Evolutionary conservation across 2,329 filamentous ascomycete species (phyloP).

Genomic region (Nannizzia gypsea): DNA sequence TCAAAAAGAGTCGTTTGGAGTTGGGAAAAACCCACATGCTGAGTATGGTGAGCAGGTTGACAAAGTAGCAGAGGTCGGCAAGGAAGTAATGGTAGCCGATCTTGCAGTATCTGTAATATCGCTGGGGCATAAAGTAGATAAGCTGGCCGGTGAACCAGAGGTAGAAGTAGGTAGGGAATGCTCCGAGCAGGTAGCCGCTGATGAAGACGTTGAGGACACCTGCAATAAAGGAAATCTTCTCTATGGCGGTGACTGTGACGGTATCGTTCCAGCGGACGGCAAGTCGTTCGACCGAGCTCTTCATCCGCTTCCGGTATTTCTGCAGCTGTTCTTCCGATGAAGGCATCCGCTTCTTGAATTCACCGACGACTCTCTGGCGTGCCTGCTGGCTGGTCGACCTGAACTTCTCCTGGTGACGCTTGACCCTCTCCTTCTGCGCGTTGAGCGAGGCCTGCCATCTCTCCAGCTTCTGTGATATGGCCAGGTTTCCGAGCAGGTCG

Average conservation of each 20-base stretch:
- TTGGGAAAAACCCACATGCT: slow-evolving; percentile 82
- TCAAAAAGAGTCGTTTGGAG: slow-evolving; percentile 84
- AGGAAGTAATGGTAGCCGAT: slow-evolving; percentile 95
- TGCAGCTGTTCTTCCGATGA: slow-evolving; percentile 86
- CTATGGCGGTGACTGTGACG: slow-evolving; percentile 72
- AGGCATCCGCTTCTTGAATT: slow-evolving; percentile 78
- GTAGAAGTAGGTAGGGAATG: slow-evolving; percentile 73
- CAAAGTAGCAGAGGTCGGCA: slow-evolving; percentile 95
- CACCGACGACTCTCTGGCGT: slow-evolving; percentile 80
- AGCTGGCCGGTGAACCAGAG: slow-evolving; percentile 84
- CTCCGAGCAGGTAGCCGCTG: slow-evolving; percentile 86
- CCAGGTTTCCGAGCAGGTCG: slow-evolving; percentile 86
- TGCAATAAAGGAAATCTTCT: slow-evolving; percentile 93
- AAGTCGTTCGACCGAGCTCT: slow-evolving; percentile 74
- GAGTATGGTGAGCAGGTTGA: slow-evolving; percentile 73
- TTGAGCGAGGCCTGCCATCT: slow-evolving; percentile 75
- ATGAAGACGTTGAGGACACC: slow-evolving; percentile 97
- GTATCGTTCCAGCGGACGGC: slow-evolving; percentile 79
- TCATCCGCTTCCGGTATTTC: slow-evolving; percentile 80
- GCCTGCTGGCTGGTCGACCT: slow-evolving; percentile 65
- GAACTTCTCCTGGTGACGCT: slow-evolving; percentile 67
- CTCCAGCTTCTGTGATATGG: slow-evolving; percentile 79
- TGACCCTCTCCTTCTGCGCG: slow-evolving; percentile 73
- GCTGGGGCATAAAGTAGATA: slow-evolving; percentile 92
- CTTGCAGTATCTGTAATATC: slow-evolving; percentile 79